A percentile compares a stretch with the other conserved stretches of the same genome.
These are phyloP conservation scores for Phytophthora ohioensis DNA, from an alignment of 352 stramenopile species.

Conservation along the genomic window DNA sequence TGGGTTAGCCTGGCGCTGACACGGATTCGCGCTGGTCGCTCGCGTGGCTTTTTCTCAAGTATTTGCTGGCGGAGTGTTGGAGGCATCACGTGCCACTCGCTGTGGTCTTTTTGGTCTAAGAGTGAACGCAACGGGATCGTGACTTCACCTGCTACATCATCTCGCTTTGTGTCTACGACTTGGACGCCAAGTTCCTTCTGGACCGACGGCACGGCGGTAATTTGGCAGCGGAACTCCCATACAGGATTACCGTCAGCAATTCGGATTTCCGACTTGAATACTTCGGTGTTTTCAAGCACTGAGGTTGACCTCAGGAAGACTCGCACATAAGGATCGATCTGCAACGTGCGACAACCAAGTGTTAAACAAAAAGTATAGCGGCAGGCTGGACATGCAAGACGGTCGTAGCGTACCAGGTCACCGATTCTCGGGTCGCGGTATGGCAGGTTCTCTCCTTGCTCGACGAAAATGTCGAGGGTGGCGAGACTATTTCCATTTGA, in stretches of 20 bases:
- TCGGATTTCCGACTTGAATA: slow-evolving; percentile 46
- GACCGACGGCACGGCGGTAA: slow-evolving; percentile 48
- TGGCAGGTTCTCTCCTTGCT: slow-evolving; percentile 60
- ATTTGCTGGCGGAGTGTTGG: slow-evolving; percentile 71
- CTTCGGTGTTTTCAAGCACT: slow-evolving; percentile 8
- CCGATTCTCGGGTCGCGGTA: slow-evolving; percentile 52
- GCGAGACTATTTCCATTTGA: slow-evolving; percentile 44
- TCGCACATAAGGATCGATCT: slow-evolving; percentile 71
- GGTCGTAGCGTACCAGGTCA: slow-evolving; percentile 44
- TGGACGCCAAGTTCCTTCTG: slow-evolving; percentile 58
- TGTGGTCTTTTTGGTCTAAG: slow-evolving; percentile 69
- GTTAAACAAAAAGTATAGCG: background rate
- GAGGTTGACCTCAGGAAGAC: slow-evolving; percentile 42
- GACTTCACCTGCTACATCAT: slow-evolving; percentile 61
- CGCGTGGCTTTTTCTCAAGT: slow-evolving; percentile 50
- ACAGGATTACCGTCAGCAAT: slow-evolving; percentile 55
- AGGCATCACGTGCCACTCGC: slow-evolving; percentile 62
- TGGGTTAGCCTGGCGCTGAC: slow-evolving; percentile 55
- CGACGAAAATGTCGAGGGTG: slow-evolving; percentile 47
- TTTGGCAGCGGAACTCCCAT: slow-evolving; percentile 48
- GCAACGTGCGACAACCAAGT: background rate
- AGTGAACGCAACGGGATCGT: slow-evolving; percentile 55
- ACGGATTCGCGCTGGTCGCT: slow-evolving; percentile 49
- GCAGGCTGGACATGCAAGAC: background rate
- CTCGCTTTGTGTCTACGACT: slow-evolving; percentile 56